Conservation (phyloP, 768 basidiomycete genomes). For the Daedalea quercina region DNA sequence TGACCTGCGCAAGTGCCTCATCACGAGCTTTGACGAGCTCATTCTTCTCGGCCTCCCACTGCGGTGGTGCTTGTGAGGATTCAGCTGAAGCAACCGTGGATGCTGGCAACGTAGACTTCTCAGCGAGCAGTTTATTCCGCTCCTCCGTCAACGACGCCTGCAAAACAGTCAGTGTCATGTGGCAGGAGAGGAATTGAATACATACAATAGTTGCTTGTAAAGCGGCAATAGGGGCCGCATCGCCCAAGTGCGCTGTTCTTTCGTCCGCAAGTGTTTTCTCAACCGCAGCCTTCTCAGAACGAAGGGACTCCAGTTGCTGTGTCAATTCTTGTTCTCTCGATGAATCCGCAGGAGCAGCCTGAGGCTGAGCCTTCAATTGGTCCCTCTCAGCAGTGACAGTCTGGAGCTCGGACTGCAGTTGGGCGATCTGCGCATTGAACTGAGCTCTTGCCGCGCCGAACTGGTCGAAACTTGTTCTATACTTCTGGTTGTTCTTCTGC, state of each 20-base stretch:
- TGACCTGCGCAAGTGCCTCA: conserved; percentile 51
- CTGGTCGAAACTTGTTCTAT: conserved; percentile 13
- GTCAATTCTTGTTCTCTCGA: conserved; percentile 25
- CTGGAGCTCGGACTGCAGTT: conserved; percentile 17
- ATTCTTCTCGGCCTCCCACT: conserved; percentile 56
- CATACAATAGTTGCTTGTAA: conserved; percentile 27
- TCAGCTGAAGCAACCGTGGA: conserved; percentile 18
- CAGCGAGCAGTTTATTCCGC: conserved; percentile 53
- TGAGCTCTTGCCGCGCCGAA: conserved; percentile 10
- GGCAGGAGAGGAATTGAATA: background rate
- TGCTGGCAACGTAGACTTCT: conserved; percentile 41
- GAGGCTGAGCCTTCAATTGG: conserved; percentile 30
- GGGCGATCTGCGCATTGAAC: conserved; percentile 14
- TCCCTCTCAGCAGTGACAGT: conserved; percentile 19
- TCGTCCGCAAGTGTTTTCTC: conserved; percentile 34
- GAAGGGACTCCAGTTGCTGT: conserved; percentile 29
- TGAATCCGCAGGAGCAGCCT: conserved; percentile 8
- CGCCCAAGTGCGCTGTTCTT: conserved; percentile 18
- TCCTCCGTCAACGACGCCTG: conserved; percentile 52
- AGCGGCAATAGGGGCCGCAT: conserved; percentile 12
- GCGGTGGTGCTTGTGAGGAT: conserved; percentile 24
- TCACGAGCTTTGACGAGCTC: conserved; percentile 51
- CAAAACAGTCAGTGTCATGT: background rate
- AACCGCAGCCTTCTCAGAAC: conserved; percentile 30
- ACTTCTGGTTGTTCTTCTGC: conserved; percentile 21